Conservation (phyloP, 768 basidiomycete species). For the Podaxis sp. region DNA sequence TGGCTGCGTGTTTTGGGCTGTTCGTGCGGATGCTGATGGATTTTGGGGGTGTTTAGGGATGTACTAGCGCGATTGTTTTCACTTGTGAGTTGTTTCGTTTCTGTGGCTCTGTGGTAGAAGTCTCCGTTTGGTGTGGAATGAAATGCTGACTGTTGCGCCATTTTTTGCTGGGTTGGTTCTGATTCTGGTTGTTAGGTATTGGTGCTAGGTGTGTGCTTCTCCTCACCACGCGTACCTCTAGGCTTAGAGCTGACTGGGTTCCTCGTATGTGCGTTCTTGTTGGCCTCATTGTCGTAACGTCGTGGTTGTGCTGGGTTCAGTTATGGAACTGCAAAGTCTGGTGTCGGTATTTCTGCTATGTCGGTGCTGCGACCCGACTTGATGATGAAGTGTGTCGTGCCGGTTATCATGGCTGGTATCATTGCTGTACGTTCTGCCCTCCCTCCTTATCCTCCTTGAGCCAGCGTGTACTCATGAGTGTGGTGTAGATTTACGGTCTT, state of each 20-base stretch:
- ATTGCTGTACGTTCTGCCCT: conserved; percentile 75
- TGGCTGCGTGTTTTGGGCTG: not conserved
- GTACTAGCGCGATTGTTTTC: conserved; percentile 95
- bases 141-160: not conserved
- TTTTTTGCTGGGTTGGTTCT: not conserved
- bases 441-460: not conserved
- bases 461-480: not conserved
- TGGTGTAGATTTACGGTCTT: conserved; percentile 84
- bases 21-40: conserved; percentile 15
- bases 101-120: not conserved
- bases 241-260: not conserved
- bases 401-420: conserved; percentile 99
- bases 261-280: not conserved
- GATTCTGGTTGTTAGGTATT: conserved; percentile 50
- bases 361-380: conserved; percentile 93
- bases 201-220: conserved; percentile 65
- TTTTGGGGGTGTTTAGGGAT: conserved; percentile 56
- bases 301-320: conserved; percentile 34
- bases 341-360: conserved; percentile 97
- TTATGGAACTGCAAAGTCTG: conserved; percentile 99
- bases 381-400: conserved; percentile 98
- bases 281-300: conserved; percentile 16
- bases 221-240: conserved; percentile 11
- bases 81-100: conserved; percentile 66
- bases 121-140: not conserved